Base-by-base conservation (phyloP, 1,284 basidiomycete species). In the Golubevia sp. region DNA sequence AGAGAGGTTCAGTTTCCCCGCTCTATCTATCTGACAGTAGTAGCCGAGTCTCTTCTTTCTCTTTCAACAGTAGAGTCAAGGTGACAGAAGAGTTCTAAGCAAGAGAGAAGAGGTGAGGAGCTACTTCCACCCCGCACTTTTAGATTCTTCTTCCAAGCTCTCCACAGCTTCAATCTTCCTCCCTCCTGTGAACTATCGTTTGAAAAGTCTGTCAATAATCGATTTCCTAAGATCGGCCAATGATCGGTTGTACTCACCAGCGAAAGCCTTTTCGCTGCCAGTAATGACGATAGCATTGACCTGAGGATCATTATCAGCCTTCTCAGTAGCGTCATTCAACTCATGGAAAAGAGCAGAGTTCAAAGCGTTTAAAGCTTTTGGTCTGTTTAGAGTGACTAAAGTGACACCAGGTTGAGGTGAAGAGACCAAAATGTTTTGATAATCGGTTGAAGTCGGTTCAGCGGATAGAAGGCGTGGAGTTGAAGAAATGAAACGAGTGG, bases 331-430 rank as follows among this genome's bases (percentile, higher is more conserved):
- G 8, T 90, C 88, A 77, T 88, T 92, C 66, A 99, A 87, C 48
- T 97, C 96, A 59, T 73, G 64, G 70, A 86, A 85, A 25, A 86
- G 81, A 30, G 77, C 72, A 27, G 84, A 84, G 71, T 84, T 85
- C 68, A 86, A 83, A 3, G 85, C 85, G 84, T 99, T 98, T 75
- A 98, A 88, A 24, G 93, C 93, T 82, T 97, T 97, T 56, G 97
- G 96, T 61, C 96, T 88, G 87, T 99, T 97, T 79, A 99, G 88
- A 15, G 92, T 93, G 84, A 99, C 90, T 73, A 97, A 90, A 7
- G 89, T 88, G 58, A 99, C 94, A 57, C 89, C 89, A 24, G 90
- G 88, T 62, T 89, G 87, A 5, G 92, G 92, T 59, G 87, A 87
- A 3, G 91, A 90, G 38, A 91, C 88, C 64, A 94, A 86, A 84